Base-by-base conservation (phyloP, 352 stramenopile genomes). In the Blastocystis sp. region DNA sequence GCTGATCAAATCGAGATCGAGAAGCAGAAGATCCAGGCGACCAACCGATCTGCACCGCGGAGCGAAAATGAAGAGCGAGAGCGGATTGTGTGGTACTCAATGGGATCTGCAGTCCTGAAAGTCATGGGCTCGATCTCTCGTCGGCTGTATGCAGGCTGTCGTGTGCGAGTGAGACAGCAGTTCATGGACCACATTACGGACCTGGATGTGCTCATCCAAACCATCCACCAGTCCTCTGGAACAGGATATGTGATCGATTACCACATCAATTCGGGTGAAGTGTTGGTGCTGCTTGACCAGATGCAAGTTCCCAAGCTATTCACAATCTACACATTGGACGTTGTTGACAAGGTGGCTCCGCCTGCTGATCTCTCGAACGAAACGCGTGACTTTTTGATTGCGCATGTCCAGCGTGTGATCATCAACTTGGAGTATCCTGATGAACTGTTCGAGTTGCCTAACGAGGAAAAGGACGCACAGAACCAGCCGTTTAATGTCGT, bases 201-300 rank as follows among this genome's bases (percentile, higher is more conserved):
- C 24, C 53, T 89, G 63, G 78, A 89, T 43, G 66, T 76, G 41
- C 62, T 89, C 37, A 79, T 89, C 53, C 66, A 79, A 34, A 79
- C 78, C 6, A 89, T 89, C 26, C 66, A 89, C 53, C 78, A 89
- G 66, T 79, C 63, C 30, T 76, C 43, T 11, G 78, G 78, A 37
- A 89, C 63, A 24, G 78, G 78, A 13, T 89, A 89, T 39, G 78
- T 89, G 26, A 89, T 89, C 55, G 66, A 89, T n/a, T 89, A 78
- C 55, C 41, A 79, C 47, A 79, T 79, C 55, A 79, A 76, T 54
- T 79, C 66, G 43, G 78, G 78, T 18, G 56, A 89, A 34, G 78
- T 79, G 39, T 47, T 89, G n/a, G 78, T 89, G 34, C 78, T 89
- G 39, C 64, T 89, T 7, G 78, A 89, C 26, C 78, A 89, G 66